Conservation (phyloP, 176 grass and related monocot genomes). For the Tuctoria greenei region DNA sequence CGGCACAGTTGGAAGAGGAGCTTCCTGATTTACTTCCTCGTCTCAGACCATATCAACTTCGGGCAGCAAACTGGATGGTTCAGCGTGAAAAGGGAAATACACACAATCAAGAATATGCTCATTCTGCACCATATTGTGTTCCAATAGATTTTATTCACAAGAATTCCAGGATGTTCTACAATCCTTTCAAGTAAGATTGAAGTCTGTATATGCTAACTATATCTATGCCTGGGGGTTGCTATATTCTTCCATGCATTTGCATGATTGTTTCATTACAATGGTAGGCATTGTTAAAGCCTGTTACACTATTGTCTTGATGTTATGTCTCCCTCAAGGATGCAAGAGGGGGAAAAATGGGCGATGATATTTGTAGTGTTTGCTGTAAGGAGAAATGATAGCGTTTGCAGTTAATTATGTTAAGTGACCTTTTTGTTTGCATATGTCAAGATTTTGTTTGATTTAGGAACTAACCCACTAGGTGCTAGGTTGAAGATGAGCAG, state of each 20-base stretch:
- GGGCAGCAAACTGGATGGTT: slow-evolving; percentile 97
- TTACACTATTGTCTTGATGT: slow-evolving; percentile 21
- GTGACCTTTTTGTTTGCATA: not conserved
- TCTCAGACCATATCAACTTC: slow-evolving; percentile 87
- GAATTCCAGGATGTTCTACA: slow-evolving; percentile 89
- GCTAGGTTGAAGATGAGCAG: not conserved
- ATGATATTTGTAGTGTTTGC: not conserved
- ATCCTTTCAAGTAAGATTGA: slow-evolving; percentile 89
- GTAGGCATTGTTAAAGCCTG: slow-evolving; percentile 9
- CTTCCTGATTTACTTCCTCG: slow-evolving; percentile 75
- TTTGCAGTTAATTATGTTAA: slow-evolving; percentile 16
- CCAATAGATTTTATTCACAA: slow-evolving; percentile 65
- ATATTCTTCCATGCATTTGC: not conserved
- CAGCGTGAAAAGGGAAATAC: slow-evolving; percentile 59
- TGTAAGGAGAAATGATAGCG: slow-evolving; percentile 4
- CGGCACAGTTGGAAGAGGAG: slow-evolving; percentile 55
- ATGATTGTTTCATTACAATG: slow-evolving; percentile 10
- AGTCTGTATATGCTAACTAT: slow-evolving; percentile 20
- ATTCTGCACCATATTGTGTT: slow-evolving; percentile 74
- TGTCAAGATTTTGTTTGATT: slow-evolving; percentile 6
- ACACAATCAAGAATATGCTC: slow-evolving; percentile 29
- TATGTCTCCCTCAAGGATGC: slow-evolving; percentile 9
- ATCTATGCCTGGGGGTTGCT: not conserved
- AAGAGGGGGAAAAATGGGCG: not conserved
- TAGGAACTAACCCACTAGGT: not conserved